Base-by-base conservation (phyloP, 192 early-diverging fungal species). In the Gorgonomyces haynaldii region DNA sequence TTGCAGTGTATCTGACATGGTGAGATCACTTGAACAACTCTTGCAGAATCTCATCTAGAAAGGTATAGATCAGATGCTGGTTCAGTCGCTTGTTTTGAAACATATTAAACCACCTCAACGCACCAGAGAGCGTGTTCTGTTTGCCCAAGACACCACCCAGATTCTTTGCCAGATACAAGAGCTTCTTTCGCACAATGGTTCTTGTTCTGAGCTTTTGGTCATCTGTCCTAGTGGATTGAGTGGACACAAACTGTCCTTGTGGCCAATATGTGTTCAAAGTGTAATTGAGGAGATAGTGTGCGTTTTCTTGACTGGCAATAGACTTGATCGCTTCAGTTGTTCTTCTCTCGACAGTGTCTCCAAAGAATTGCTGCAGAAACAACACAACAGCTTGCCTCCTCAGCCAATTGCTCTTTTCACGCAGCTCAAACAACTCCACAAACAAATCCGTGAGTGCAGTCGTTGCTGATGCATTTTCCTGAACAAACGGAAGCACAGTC, bases 351-450 rank as follows among this genome's bases (percentile, higher is more conserved):
- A 96, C 81, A 0, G 87, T 72, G 27, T 84, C 90, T 37, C 88
- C 90, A 39, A 93, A 65, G 1, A 96, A 70, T 31, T 90, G 85
- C 24, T 93, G 85, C 31, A 96, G 56, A 0, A 92, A 71, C 9
- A 92, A 75, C 1, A 81, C 79, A 9, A 96, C 77, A 2, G 92
- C 88, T 45, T 91, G 82, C 45, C 84, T 68, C 4, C 90, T 74
- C 24, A 93, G 62, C n/a, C n/a, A n/a, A n/a, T n/a, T n/a, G n/a
- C n/a, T n/a, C n/a, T n/a, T n/a, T 41, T 79, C 82, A 55, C 82
- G 81, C 26, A 96, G 64, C n/a, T 91, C 92, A 70, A 96, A 96
- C n/a, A 86, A 52, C 59, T 96, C 89, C 36, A 89, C 76, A 40
- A 96, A 79, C 23, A 93, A 59, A 46, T 91, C 86, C 45, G 84